Base-by-base conservation (phyloP, 768 basidiomycete genomes). In the Leccinum rimulosum region DNA sequence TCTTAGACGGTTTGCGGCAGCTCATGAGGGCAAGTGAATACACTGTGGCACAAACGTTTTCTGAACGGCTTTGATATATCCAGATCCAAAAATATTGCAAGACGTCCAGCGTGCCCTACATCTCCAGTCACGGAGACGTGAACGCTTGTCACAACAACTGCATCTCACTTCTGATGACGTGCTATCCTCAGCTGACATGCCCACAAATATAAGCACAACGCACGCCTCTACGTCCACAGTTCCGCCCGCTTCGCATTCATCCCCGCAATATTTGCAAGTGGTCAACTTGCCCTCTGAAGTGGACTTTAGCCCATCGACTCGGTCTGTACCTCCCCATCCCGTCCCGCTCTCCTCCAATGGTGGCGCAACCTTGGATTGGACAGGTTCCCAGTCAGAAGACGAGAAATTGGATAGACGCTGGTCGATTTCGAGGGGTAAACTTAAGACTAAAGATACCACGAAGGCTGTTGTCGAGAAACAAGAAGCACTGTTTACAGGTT, bases 21-120 rank as follows among this genome's bases (percentile, higher is more conserved):
- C 89, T 54, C 87, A 87, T 50, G 89, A 91, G 83, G 89, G 89
- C 80, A 80, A 76, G 78, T 74, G 25, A 53, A 59, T 33, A 40
- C 48, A 54, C 14, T 61, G 43, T 50, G 30, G 54, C 56, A 31
- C 33, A 55, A 50, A 56, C 33, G 15, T 56, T 48, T 27, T 43
- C 50, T 71, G 55, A 64, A 59, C 35, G 56, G 61, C 50, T 31
- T 57, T 62, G 40, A 50, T 31, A 22, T 33, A 52, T 48, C 31
- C 66, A 93, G 90, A 93, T 75, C 88, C 90, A n/a, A 80, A 80
- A 64, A 87, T 93, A 61, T 70, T 92, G 55, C 89, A 88, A 69
- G 91, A 92, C 61, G 88, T 93, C 6, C 88, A 91, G 64, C 83
- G 84, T 55, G 90, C 88, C 6, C 68, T 93, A 31, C 84, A 82